Conservation (phyloP, 805 yeast genomes). For the Barnettozyma californica region DNA sequence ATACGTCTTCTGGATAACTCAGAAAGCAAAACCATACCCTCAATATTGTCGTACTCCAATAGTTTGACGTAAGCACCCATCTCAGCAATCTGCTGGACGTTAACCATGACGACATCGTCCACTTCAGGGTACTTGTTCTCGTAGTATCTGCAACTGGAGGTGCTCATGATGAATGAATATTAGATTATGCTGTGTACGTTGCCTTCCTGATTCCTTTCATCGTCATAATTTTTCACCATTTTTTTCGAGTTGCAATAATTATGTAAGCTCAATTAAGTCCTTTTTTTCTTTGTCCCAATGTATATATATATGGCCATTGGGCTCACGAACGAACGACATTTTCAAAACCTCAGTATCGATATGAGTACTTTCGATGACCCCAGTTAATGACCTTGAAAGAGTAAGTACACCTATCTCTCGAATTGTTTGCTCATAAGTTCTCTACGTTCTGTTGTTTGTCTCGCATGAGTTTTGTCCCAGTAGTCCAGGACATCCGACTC, state of each 20-base stretch:
- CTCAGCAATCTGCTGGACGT: constrained; percentile 96
- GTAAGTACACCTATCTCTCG: too few relatives aligned
- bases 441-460: too few relatives aligned
- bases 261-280: not conserved
- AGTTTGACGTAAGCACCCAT: constrained; percentile 99
- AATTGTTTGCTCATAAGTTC: too few relatives aligned
- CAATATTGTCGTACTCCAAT: constrained; percentile 95
- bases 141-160: constrained; percentile 90
- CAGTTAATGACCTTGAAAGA: too few relatives aligned
- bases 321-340: too few relatives aligned
- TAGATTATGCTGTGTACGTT: not conserved
- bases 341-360: too few relatives aligned
- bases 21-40: constrained; percentile 95
- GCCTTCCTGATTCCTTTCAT: not conserved
- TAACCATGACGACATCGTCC: constrained; percentile 98
- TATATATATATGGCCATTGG: not conserved
- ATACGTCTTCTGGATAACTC: constrained; percentile 98
- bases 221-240: constrained; percentile 1
- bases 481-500: too few relatives aligned
- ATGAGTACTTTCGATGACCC: too few relatives aligned
- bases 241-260: not conserved
- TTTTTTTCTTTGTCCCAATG: not conserved
- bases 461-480: too few relatives aligned
- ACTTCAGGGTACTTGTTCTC: constrained; percentile 98
- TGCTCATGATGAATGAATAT: constrained; percentile 54